These are phyloP conservation scores for Mucor racemosus DNA, from an alignment of 371 early-diverging fungal genomes.

Conservation along the genomic window DNA sequence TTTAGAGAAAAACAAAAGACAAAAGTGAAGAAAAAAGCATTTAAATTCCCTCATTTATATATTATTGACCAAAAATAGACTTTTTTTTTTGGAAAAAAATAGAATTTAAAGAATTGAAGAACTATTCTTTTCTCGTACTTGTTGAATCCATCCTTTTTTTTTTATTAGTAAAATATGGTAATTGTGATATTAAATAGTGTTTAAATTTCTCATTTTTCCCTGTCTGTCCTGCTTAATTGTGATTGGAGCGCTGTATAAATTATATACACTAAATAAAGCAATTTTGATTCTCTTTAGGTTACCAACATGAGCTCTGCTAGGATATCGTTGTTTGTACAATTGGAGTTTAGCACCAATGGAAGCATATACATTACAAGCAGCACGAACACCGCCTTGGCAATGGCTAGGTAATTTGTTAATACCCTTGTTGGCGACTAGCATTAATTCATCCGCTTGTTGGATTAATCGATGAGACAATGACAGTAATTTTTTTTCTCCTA, in stretches of 20 bases:
- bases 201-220: slow-evolving; percentile 27
- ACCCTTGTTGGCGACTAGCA: slow-evolving; percentile 35
- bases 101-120: slow-evolving; percentile 37
- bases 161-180: slow-evolving; percentile 10
- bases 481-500: slow-evolving; percentile 31
- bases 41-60: slow-evolving; percentile 12
- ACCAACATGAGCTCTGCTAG: slow-evolving; percentile 36
- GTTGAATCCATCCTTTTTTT: slow-evolving; percentile 25
- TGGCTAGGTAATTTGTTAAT: slow-evolving; percentile 43
- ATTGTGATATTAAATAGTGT: slow-evolving; percentile 4
- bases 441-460: slow-evolving; percentile 31
- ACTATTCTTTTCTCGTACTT: slow-evolving; percentile 35
- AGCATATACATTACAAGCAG: slow-evolving; percentile 58
- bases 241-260: background rate
- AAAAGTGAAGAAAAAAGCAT: background rate
- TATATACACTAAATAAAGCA: slow-evolving; percentile 35
- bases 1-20: slow-evolving; percentile 15
- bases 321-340: background rate
- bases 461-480: slow-evolving; percentile 30
- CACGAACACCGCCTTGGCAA: slow-evolving; percentile 50
- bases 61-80: slow-evolving; percentile 22
- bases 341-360: slow-evolving; percentile 41
- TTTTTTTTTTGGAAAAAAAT: slow-evolving; percentile 14
- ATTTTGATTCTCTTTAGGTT: slow-evolving; percentile 25
- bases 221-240: background rate